Conservation (phyloP, 257 asterid genomes). For the Jasminum sambac region DNA sequence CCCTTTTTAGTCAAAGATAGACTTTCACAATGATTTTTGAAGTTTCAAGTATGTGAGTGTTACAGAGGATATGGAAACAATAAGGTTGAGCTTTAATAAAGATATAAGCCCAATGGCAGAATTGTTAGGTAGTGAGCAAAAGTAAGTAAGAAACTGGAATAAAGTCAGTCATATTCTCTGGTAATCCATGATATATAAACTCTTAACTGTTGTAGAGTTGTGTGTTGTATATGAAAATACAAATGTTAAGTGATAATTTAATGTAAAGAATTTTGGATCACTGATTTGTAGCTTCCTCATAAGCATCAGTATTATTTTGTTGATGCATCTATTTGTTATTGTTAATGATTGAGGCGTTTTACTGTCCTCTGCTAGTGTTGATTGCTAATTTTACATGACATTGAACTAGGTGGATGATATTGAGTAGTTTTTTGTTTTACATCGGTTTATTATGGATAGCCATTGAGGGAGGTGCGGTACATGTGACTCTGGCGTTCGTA, state of each 20-base stretch:
- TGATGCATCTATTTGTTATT: background rate
- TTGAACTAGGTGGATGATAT: slow-evolving; percentile 20
- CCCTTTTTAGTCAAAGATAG: background rate
- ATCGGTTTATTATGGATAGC: background rate
- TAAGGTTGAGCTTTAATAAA: no score
- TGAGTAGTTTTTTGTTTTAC: background rate
- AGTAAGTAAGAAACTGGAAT: no score
- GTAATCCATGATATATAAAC: no score
- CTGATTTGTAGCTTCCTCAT: background rate
- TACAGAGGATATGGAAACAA: no score
- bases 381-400: background rate
- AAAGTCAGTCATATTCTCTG: no score
- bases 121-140: no score
- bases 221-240: no score
- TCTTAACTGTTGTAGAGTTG: no score
- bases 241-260: no score
- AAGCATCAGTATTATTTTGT: no score
- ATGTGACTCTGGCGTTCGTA: slow-evolving; percentile 11
- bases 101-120: no score
- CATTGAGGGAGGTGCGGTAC: slow-evolving; percentile 20
- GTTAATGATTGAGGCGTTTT: background rate
- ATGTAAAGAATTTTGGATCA: background rate
- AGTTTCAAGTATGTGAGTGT: background rate
- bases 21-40: background rate
- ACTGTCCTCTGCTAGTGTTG: no score